Evolutionary conservation across 2,329 filamentous ascomycete species (phyloP).

Genomic region (Penicillium decumbens): DNA sequence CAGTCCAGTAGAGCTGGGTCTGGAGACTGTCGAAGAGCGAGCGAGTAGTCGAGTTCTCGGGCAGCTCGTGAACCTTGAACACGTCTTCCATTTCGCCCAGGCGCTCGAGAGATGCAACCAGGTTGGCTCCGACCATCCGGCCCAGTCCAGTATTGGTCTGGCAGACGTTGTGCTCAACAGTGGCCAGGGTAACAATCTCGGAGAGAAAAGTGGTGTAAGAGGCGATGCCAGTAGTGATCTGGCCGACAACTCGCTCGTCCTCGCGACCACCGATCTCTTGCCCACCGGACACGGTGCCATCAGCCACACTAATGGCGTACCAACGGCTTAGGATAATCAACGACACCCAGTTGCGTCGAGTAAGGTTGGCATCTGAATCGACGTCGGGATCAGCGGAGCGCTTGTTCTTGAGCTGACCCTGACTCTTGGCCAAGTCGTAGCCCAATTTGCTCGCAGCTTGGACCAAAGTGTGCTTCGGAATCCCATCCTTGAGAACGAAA

Average conservation of each 20-base stretch:
- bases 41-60: conserved; percentile 24
- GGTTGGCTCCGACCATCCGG: conserved; percentile 35
- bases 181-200: conserved; percentile 35
- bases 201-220: conserved; percentile 37
- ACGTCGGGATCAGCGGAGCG: conserved; percentile 32
- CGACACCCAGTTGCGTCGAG: conserved; percentile 39
- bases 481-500: conserved; percentile 38
- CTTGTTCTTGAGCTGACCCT: conserved; percentile 38
- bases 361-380: conserved; percentile 41
- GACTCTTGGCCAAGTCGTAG: conserved; percentile 37
- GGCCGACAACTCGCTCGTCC: conserved; percentile 38
- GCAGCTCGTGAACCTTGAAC: conserved; percentile 25
- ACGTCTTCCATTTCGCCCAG: conserved; percentile 36
- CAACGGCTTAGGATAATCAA: conserved; percentile 39
- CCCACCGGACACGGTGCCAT: conserved; percentile 35
- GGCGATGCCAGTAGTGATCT: conserved; percentile 34
- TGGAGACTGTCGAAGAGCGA: conserved; percentile 37
- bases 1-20: conserved; percentile 41
- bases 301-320: conserved; percentile 41
- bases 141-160: conserved; percentile 35
- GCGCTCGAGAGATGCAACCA: conserved; percentile 37
- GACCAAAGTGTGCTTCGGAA: conserved; percentile 39
- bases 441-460: conserved; percentile 38
- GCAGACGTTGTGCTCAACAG: conserved; percentile 33
- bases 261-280: conserved; percentile 38